Percentiles rank a stretch among this genome's conserved stretches.
phyloP scores from a whole-genome alignment of 495 filamentous ascomycete genomes.

The Neurospora sp. region DNA sequence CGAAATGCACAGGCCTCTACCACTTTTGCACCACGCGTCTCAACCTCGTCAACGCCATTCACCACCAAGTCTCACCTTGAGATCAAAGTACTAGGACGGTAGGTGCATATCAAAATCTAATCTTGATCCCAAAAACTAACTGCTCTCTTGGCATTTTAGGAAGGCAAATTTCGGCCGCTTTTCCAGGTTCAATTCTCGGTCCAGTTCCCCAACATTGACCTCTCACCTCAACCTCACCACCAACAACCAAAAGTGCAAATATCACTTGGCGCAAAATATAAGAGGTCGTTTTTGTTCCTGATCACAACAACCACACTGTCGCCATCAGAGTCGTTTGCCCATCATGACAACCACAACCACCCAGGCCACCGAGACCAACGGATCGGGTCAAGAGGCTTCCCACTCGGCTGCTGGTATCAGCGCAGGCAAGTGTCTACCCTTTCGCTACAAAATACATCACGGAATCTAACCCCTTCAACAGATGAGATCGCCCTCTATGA shows the following conservation, averaged over 20 bases:
- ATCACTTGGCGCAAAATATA: background rate
- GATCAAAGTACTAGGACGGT: background rate
- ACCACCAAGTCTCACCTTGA: background rate
- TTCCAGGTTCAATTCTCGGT: background rate
- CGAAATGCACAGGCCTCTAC: background rate
- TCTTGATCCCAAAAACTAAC: background rate
- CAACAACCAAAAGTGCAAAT: background rate
- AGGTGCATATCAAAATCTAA: background rate
- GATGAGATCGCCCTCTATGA: conserved; percentile 98
- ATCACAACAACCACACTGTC: background rate
- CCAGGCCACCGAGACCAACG: conserved; percentile 5
- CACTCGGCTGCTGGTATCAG: conserved; percentile 17
- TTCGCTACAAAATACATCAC: background rate
- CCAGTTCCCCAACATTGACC: background rate
- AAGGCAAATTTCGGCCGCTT: background rate
- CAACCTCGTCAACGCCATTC: background rate
- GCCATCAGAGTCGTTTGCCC: background rate
- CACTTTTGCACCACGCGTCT: background rate
- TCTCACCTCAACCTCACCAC: background rate
- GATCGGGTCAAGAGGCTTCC: conserved; percentile 3
- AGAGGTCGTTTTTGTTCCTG: background rate
- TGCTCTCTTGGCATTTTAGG: background rate
- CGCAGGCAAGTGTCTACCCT: conserved; percentile 16
- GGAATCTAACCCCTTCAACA: conserved; percentile 20
- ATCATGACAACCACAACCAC: conserved; percentile 1